phyloP scores from a whole-genome alignment of 768 basidiomycete genomes.

The Naematelia aurantialba region DNA sequence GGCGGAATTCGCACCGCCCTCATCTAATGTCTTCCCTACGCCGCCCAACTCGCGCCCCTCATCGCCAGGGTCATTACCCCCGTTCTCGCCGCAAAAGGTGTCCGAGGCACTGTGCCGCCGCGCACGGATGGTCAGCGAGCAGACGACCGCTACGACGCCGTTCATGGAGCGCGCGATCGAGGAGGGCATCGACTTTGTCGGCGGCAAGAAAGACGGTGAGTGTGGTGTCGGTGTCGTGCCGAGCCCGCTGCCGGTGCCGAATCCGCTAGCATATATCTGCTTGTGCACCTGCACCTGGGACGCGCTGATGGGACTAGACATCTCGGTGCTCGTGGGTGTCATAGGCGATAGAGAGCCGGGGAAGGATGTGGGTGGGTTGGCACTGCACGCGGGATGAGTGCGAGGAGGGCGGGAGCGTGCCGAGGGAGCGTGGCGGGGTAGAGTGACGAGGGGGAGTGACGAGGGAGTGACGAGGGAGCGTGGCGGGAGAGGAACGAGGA shows the following conservation, averaged over 20 bases:
- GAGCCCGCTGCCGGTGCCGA: neutral
- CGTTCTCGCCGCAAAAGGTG: slow-evolving; percentile 46
- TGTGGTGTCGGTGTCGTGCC: slow-evolving; percentile 49
- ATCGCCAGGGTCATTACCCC: slow-evolving; percentile 16
- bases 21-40: slow-evolving; percentile 8
- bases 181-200: slow-evolving; percentile 65
- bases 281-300: neutral
- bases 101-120: slow-evolving; percentile 47
- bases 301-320: slow-evolving; percentile 54
- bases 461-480: too few relatives aligned
- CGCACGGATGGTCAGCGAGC: slow-evolving; percentile 39
- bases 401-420: neutral
- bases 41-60: slow-evolving; percentile 17
- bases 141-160: slow-evolving; percentile 56
- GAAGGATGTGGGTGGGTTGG: neutral
- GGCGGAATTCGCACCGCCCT: slow-evolving; percentile 37
- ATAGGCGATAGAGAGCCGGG: slow-evolving; percentile 49
- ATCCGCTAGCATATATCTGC: neutral
- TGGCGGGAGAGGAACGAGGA: too few relatives aligned
- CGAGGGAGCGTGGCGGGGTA: too few relatives aligned
- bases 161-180: slow-evolving; percentile 77
- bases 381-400: slow-evolving; percentile 5
- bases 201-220: slow-evolving; percentile 82
- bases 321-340: slow-evolving; percentile 65
- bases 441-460: too few relatives aligned